Percentiles rank a stretch among this genome's conserved stretches.
Evolutionary conservation across 2,329 filamentous ascomycete genomes (phyloP).

Genomic region (Diaporthe amygdali): DNA sequence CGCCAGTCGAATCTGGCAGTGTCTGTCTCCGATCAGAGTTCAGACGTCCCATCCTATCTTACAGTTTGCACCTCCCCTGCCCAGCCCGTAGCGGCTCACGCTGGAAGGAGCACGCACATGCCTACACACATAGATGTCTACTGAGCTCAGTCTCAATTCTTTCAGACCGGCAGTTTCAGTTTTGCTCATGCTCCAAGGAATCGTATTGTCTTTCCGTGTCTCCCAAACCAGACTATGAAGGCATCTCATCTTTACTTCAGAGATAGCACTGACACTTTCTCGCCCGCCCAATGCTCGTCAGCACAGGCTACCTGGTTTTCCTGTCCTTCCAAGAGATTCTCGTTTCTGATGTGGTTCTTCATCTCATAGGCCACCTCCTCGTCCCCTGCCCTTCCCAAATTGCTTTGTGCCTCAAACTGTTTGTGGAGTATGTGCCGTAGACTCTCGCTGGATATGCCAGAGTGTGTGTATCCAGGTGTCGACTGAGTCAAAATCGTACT

Average conservation of each 20-base stretch:
- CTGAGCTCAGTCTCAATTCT: not conserved
- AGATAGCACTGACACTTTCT: not conserved
- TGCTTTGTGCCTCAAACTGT: not conserved
- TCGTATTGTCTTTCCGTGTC: constrained; percentile 1
- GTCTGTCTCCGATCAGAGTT: not conserved
- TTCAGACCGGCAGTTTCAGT: not conserved
- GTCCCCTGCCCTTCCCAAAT: not conserved
- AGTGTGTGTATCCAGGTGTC: constrained; percentile 14
- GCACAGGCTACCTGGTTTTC: not conserved
- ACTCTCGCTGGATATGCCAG: constrained; percentile 12
- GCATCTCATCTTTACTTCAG: not conserved
- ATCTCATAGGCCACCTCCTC: not conserved
- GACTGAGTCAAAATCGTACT: constrained; percentile 1
- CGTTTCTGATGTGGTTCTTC: not conserved
- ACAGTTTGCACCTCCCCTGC: not conserved
- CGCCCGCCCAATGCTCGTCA: not conserved
- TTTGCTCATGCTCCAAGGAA: not conserved
- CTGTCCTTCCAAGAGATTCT: not conserved
- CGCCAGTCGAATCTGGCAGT: not conserved
- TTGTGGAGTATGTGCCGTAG: not conserved
- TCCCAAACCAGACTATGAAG: constrained; percentile 2
- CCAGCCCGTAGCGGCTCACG: not conserved
- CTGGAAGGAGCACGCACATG: not conserved
- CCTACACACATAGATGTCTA: not conserved
- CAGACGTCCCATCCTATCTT: not conserved